phyloP scores from a whole-genome alignment of 495 filamentous ascomycete species.

The Penicillium waksmanii region DNA sequence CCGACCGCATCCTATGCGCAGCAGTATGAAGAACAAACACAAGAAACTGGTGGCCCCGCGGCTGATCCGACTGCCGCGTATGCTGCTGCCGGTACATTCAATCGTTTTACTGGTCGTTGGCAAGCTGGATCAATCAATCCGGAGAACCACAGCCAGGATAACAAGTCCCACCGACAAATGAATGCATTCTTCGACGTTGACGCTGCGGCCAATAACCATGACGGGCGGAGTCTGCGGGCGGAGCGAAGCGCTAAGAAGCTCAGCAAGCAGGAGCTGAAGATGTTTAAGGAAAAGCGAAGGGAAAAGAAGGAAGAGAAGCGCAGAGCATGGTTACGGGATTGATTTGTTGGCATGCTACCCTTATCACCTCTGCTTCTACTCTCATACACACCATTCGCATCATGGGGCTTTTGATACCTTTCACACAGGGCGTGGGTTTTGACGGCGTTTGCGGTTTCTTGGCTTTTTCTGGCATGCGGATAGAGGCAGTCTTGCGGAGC shows the following conservation, averaged over 20 bases:
- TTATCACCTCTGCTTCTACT: slow-evolving; percentile 1
- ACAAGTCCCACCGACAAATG: slow-evolving; percentile 87
- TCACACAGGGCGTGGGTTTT: slow-evolving; percentile 24
- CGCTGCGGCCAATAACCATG: slow-evolving; percentile 89
- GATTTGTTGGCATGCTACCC: slow-evolving; percentile 3
- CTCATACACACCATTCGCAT: slow-evolving; percentile 24
- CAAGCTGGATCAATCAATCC: slow-evolving; percentile 66
- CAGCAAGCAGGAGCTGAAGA: slow-evolving; percentile 79
- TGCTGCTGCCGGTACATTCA: slow-evolving; percentile 74
- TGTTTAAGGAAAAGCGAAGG: slow-evolving; percentile 71
- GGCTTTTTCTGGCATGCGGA: slow-evolving; percentile 20
- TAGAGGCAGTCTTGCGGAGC: slow-evolving; percentile 16
- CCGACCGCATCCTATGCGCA: slow-evolving; percentile 90
- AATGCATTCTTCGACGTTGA: slow-evolving; percentile 97
- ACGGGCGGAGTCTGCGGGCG: slow-evolving; percentile 88
- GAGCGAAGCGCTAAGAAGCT: slow-evolving; percentile 86
- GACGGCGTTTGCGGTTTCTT: slow-evolving; percentile 18
- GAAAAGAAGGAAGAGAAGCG: slow-evolving; percentile 95
- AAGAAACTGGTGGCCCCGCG: slow-evolving; percentile 29
- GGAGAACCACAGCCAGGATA: slow-evolving; percentile 83
- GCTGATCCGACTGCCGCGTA: slow-evolving; percentile 55
- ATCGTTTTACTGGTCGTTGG: slow-evolving; percentile 89
- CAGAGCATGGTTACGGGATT: slow-evolving; percentile 85
- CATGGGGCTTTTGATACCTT: slow-evolving; percentile 26
- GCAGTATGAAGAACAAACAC: slow-evolving; percentile 40